Conservation (phyloP, 495 filamentous ascomycete genomes). For the Penicillium steckii region DNA sequence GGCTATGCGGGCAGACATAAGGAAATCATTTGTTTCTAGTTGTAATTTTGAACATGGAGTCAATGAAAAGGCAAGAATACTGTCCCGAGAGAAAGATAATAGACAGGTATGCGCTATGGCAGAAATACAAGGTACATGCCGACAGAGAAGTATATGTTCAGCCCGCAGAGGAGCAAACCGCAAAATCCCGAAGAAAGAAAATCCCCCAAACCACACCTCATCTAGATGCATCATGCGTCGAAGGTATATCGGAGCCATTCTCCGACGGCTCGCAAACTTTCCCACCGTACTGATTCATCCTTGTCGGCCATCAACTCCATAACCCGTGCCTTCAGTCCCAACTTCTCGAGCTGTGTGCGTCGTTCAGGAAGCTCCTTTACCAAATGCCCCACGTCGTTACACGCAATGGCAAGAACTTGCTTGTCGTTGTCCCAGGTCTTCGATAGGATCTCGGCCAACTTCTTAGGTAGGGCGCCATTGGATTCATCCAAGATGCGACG, state of each 20-base stretch:
- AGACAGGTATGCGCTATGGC: conserved; percentile 21
- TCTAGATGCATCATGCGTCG: conserved; percentile 42
- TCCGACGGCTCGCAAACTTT: conserved; percentile 88
- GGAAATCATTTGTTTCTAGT: neutral
- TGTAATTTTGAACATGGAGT: neutral
- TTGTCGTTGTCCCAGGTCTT: conserved; percentile 91
- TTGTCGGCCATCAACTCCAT: conserved; percentile 95
- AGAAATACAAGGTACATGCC: conserved; percentile 23
- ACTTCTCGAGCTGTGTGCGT: conserved; percentile 75
- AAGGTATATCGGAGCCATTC: conserved; percentile 94
- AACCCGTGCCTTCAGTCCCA: conserved; percentile 86
- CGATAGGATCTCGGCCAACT: conserved; percentile 81
- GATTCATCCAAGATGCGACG: conserved; percentile 83
- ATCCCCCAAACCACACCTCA: neutral
- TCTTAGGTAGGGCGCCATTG: conserved; percentile 74
- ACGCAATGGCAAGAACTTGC: conserved; percentile 92
- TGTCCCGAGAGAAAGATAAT: conserved; percentile 3
- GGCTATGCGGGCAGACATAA: too few species aligned
- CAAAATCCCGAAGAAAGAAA: conserved; percentile 14
- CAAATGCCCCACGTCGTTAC: conserved; percentile 86
- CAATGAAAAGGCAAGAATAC: neutral
- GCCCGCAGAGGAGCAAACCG: conserved; percentile 6
- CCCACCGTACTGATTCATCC: conserved; percentile 91
- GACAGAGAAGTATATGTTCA: conserved; percentile 27
- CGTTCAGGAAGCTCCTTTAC: conserved; percentile 91